Base-by-base conservation (phyloP, 169 alveolate species). In the Plasmodium malariae region DNA sequence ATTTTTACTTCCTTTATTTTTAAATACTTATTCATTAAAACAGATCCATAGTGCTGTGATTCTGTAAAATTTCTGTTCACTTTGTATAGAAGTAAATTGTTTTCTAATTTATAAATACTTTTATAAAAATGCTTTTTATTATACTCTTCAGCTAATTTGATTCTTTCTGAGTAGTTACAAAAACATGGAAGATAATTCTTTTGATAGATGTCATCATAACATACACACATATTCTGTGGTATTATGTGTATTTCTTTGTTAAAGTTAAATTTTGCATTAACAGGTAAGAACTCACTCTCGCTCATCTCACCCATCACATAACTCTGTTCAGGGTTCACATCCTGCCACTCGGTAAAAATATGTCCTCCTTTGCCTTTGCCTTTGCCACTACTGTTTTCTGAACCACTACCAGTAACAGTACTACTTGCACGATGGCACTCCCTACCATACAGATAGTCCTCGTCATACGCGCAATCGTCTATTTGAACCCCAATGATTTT, bases 1-100 rank as follows among this genome's bases (percentile, higher is more conserved):
- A 87, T 7, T 76, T 71, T 94, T 12, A 94, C 67, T 71, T 94
- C 96, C 32, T 91, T 88, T 9, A 94, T 94, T 49, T 87, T 88
- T 21, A 87, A 43, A 87, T 92, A 94, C 30, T 74, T 65, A 54
- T 68, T 49, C 36, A 78, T 43, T 5, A 49, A 6, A 78, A 28
- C 63, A 26, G 74, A 62, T 1, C 49, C 78, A n/a, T 24, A 45
- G 21, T 78, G 60, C 21, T 43, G 14, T 11, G 24, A 6, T 63
- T 78, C 89, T 2, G 76, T 60, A 9, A 48, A 9, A 45, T 48
- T 30, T 62, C 89, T 67, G 9, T 49, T 43, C 3, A 80, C 3
- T 30, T 70, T 69, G 17, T 69, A 57, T 5, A 86, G 32, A 4
- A 68, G 60, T 0, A 24, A 40, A 45, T 86, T 59, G 17, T 40